phyloP scores from a whole-genome alignment of 2,329 filamentous ascomycete species.

The Aspergillus sp. region DNA sequence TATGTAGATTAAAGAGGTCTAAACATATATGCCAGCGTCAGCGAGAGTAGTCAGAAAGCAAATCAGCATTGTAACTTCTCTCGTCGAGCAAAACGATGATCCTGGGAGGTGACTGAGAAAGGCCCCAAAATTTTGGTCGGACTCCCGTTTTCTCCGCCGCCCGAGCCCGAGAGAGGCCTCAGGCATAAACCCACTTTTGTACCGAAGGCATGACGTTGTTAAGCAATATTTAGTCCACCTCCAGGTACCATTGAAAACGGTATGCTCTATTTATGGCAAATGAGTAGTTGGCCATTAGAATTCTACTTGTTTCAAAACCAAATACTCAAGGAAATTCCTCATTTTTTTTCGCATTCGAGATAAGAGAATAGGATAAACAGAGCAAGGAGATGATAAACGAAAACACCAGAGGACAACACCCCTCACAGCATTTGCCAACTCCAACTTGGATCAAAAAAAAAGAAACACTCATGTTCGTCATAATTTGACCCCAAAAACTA shows the following conservation, averaged over 20 bases:
- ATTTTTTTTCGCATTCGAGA: slow-evolving; percentile 2
- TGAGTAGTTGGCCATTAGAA: no score
- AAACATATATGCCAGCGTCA: slow-evolving; percentile 10
- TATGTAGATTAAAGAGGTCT: neutral
- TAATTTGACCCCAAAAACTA: slow-evolving; percentile 4
- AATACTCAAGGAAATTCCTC: neutral
- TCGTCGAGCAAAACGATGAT: neutral
- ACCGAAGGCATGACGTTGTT: no score
- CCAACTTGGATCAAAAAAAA: slow-evolving; percentile 2
- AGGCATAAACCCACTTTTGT: slow-evolving; percentile 17
- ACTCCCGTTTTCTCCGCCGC: slow-evolving; percentile 32
- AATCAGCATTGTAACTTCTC: slow-evolving; percentile 16
- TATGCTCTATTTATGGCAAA: no score
- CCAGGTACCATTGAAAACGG: no score
- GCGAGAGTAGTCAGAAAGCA: slow-evolving; percentile 7
- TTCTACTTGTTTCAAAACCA: neutral
- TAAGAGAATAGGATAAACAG: slow-evolving; percentile 8
- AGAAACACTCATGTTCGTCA: neutral
- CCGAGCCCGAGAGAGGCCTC: slow-evolving; percentile 23
- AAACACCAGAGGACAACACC: slow-evolving; percentile 1
- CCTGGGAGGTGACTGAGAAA: slow-evolving; percentile 1
- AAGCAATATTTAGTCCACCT: no score
- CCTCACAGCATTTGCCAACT: neutral
- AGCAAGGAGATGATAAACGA: neutral
- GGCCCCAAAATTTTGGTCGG: slow-evolving; percentile 33